Evolutionary conservation across 208 protist species (phyloP).

Genomic region (Naegleria fowleri): DNA sequence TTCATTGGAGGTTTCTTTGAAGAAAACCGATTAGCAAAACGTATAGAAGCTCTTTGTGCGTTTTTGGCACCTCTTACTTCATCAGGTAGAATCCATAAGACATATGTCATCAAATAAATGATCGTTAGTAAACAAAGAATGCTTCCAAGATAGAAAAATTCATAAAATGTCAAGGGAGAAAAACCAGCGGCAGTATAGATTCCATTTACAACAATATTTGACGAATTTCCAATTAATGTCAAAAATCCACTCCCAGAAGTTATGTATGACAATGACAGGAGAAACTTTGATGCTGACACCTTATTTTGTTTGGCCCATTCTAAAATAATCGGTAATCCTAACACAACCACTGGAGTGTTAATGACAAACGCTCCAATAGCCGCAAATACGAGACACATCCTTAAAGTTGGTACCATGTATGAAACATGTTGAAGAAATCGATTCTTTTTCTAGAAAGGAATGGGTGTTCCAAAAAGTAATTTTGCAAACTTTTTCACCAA

Average conservation of each 20-base stretch:
- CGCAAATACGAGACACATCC: slow-evolving; percentile 1
- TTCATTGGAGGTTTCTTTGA: background rate
- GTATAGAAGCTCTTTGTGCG: background rate
- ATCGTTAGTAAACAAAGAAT: background rate
- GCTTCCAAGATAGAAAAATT: background rate
- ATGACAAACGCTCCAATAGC: slow-evolving; percentile 33
- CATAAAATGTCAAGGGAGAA: background rate
- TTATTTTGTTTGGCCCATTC: slow-evolving; percentile 30
- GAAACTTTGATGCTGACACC: slow-evolving; percentile 16
- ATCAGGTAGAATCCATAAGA: background rate
- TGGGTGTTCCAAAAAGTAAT: background rate
- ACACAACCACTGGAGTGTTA: slow-evolving; percentile 43
- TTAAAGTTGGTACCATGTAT: background rate
- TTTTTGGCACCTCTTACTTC: background rate
- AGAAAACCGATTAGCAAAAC: background rate
- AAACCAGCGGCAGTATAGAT: background rate
- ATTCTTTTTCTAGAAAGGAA: background rate
- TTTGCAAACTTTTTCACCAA: background rate
- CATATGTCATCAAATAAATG: background rate
- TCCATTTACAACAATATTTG: slow-evolving; percentile 36
- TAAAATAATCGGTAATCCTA: slow-evolving; percentile 31
- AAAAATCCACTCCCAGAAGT: slow-evolving; percentile 40
- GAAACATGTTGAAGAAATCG: background rate
- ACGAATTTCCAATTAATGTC: slow-evolving; percentile 40
- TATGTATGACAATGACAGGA: slow-evolving; percentile 39